These are phyloP conservation scores for Stevia rebaudiana DNA, from an alignment of 140 eudicot genomes.

Conservation along the genomic window DNA sequence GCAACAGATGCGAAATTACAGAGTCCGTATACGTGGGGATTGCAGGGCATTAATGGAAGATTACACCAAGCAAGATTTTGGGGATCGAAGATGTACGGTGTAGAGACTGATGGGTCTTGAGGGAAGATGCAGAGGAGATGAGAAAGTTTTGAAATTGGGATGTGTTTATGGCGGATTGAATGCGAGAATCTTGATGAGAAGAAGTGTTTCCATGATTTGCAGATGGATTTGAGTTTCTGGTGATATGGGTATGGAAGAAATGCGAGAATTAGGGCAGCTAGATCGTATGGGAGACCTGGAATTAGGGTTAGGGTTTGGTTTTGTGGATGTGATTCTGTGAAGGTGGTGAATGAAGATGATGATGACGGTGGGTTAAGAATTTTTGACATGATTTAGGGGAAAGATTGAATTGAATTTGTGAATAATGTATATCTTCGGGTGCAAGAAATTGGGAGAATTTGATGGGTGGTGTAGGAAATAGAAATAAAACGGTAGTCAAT, in stretches of 20 bases:
- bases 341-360: slow-evolving; percentile 22
- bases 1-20: slow-evolving; percentile 59
- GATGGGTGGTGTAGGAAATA: background rate
- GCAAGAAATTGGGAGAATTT: slow-evolving; percentile 8
- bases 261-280: slow-evolving; percentile 54
- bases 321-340: slow-evolving; percentile 18
- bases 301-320: slow-evolving; percentile 55
- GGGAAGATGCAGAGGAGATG: slow-evolving; percentile 74
- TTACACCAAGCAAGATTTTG: slow-evolving; percentile 54
- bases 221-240: slow-evolving; percentile 48
- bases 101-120: slow-evolving; percentile 62
- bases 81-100: slow-evolving; percentile 75
- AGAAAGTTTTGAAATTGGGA: slow-evolving; percentile 22
- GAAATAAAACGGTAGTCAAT: background rate
- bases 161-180: slow-evolving; percentile 38
- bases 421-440: background rate
- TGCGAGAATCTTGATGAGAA: slow-evolving; percentile 48
- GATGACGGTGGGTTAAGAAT: slow-evolving; percentile 32
- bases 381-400: background rate
- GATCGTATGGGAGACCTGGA: slow-evolving; percentile 75
- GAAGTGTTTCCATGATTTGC: slow-evolving; percentile 63
- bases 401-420: background rate
- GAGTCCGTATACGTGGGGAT: slow-evolving; percentile 73
- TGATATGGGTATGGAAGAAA: slow-evolving; percentile 58
- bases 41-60: slow-evolving; percentile 84